These are phyloP conservation scores for Cyclocybe aegerita DNA, from an alignment of 768 basidiomycete genomes.

Conservation along the genomic window DNA sequence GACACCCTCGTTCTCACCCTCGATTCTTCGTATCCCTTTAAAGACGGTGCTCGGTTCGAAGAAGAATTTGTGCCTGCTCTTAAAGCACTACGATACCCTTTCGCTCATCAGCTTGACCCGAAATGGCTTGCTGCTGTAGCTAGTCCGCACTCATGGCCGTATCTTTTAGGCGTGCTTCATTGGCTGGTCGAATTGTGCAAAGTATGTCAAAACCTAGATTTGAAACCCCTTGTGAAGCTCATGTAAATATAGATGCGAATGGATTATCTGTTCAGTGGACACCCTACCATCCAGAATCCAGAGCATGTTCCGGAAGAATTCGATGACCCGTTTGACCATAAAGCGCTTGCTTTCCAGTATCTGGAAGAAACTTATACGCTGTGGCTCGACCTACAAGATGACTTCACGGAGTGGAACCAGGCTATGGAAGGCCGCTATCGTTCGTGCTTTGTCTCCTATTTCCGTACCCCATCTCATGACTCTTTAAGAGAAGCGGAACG, in stretches of 20 bases:
- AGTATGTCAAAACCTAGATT: conserved; percentile 41
- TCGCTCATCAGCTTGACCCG: conserved; percentile 71
- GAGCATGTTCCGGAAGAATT: conserved; percentile 71
- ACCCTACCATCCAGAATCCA: conserved; percentile 67
- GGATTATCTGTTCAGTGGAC: conserved; percentile 57
- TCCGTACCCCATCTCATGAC: conserved; percentile 4
- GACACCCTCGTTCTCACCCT: conserved; percentile 69
- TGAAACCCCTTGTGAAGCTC: conserved; percentile 23
- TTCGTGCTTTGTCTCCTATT: conserved; percentile 28
- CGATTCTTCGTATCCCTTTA: conserved; percentile 67
- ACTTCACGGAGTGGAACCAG: conserved; percentile 69
- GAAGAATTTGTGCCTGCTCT: conserved; percentile 82
- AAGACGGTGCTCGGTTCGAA: conserved; percentile 55
- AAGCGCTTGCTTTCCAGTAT: conserved; percentile 77
- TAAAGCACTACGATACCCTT: conserved; percentile 80
- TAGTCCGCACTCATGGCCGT: conserved; percentile 90
- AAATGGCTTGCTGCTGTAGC: conserved; percentile 89
- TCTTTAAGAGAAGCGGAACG: conserved; percentile 64
- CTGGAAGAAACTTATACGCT: conserved; percentile 63
- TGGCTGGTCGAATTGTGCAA: conserved; percentile 90
- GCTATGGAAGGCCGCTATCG: conserved; percentile 77
- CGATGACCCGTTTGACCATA: conserved; percentile 70
- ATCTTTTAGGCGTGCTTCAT: conserved; percentile 82
- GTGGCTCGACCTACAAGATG: conserved; percentile 68
- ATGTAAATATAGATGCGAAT: conserved; percentile 31